Evolutionary conservation across 176 grass and related monocot genomes (phyloP), one percentile per base, ranked within the genome.

Genomic region (sorghum (Sorghum bicolor)): DNA sequence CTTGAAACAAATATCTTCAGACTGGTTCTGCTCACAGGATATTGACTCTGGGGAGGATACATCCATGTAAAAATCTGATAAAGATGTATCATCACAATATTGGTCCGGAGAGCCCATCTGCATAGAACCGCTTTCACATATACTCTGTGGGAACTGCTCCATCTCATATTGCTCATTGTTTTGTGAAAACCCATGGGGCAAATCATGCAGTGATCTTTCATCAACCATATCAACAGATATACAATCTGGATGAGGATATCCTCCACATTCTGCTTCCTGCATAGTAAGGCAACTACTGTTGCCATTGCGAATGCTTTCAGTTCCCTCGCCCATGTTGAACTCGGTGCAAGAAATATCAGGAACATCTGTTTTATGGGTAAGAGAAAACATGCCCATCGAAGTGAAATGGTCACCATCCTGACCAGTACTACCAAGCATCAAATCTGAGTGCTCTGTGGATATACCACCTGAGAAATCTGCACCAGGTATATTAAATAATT

Each of bases 31-130:
- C 41, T 90, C 93, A 34, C 25, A 84, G 32, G 85, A 85, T 75
- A 80, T 64, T 1, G 82, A 86, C 1, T 81, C 88, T 70, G 75
- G 36, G 0, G 85, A 87, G 64, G 87, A 83, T 72, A 80, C 81
- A 83, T 91, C 84, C 65, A 86, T 86, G 62, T 86, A 85, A 55
- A 20, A 29, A 63, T 83, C 87, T 70, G 84, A 89, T 57, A 87
- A 87, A 61, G 87, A 91, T 80, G 84, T 89, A 65, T 91, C 84
- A 67, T 90, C 89, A 80, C 89, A 85, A 63, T 79, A 82, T 76
- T 91, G 65, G 77, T 87, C 87, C 0, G 73, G 40, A 76, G 89
- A 85, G 16, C 19, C 68, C 72, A 86, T 83, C 39, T 86, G 70
- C 85, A 92, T 61, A 7, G 67, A 87, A 86, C 32, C 87, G 9